Evolutionary conservation across 2,329 filamentous ascomycete genomes (phyloP).

Genomic region (Fusarium succisae): DNA sequence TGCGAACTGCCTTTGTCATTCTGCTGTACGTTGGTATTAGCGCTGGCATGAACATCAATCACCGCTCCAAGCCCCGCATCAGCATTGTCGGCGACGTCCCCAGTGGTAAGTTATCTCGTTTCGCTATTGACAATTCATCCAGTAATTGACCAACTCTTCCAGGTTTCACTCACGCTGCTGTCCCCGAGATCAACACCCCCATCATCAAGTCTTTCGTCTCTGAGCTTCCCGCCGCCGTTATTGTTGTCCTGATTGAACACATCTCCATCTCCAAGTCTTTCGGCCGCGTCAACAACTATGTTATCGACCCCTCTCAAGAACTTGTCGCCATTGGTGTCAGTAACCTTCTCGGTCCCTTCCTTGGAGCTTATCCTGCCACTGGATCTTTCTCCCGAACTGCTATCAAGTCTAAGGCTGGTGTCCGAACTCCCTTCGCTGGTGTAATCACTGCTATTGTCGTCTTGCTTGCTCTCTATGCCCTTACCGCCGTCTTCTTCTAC

Average conservation of each 20-base stretch:
- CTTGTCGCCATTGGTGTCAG: conserved; percentile 79
- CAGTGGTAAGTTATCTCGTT: conserved; percentile 59
- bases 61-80: conserved; percentile 66
- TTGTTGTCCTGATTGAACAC: conserved; percentile 82
- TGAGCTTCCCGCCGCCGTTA: conserved; percentile 77
- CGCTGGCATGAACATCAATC: conserved; percentile 73
- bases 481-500: conserved; percentile 87
- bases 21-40: conserved; percentile 82
- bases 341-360: conserved; percentile 80
- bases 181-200: conserved; percentile 67
- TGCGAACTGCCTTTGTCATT: conserved; percentile 83
- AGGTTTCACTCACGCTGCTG: conserved; percentile 76
- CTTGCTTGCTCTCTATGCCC: conserved; percentile 82
- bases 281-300: conserved; percentile 82
- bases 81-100: conserved; percentile 74
- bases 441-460: conserved; percentile 86
- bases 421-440: conserved; percentile 86
- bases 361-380: conserved; percentile 85
- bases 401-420: conserved; percentile 94
- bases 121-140: background rate
- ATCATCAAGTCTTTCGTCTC: conserved; percentile 71
- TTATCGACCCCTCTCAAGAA: conserved; percentile 82
- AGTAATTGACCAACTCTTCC: background rate
- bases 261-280: conserved; percentile 87
- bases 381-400: conserved; percentile 91